These are phyloP conservation scores for Tanacetum coccineum DNA, from an alignment of 129 eudicot species.

Conservation along the genomic window DNA sequence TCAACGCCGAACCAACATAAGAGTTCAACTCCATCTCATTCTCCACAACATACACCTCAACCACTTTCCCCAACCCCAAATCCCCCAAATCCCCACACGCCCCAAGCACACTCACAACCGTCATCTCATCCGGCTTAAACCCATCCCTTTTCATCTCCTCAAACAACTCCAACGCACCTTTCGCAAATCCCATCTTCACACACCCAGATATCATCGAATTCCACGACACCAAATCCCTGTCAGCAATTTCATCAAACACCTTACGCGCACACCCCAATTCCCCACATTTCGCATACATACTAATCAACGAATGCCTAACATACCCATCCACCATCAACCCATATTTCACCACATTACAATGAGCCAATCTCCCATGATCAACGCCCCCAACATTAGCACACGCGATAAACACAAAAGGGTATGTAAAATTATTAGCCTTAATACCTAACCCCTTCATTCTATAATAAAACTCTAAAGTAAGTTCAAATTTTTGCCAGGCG, in stretches of 20 bases:
- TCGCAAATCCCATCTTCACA: conserved; percentile 50
- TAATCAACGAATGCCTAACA: conserved; percentile 70
- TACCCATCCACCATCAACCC: conserved; percentile 62
- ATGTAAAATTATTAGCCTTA: conserved; percentile 67
- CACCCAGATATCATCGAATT: conserved; percentile 80
- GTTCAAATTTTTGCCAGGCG: conserved; percentile 51
- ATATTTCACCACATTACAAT: conserved; percentile 47
- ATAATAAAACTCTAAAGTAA: conserved; percentile 40
- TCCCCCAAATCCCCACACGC: conserved; percentile 83
- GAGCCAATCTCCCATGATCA: conserved; percentile 48
- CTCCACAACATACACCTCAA: conserved; percentile 50
- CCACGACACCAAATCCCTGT: conserved; percentile 72
- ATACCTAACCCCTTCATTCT: conserved; percentile 58
- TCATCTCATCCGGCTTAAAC: conserved; percentile 61
- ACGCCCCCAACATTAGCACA: conserved; percentile 46
- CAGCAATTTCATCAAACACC: conserved; percentile 73
- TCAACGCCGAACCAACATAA: conserved; percentile 61
- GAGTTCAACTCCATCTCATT: conserved; percentile 45
- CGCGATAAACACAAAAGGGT: conserved; percentile 64
- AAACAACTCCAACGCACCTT: conserved; percentile 59
- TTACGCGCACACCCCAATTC: conserved; percentile 47
- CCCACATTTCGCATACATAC: conserved; percentile 59
- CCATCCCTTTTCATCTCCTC: conserved; percentile 55
- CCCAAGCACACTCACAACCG: conserved; percentile 66
- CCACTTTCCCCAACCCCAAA: conserved; percentile 51